Evolutionary conservation across 2,329 filamentous ascomycete genomes (phyloP), one percentile per base, ranked within the genome.

Genomic region (Cercospora sp.): DNA sequence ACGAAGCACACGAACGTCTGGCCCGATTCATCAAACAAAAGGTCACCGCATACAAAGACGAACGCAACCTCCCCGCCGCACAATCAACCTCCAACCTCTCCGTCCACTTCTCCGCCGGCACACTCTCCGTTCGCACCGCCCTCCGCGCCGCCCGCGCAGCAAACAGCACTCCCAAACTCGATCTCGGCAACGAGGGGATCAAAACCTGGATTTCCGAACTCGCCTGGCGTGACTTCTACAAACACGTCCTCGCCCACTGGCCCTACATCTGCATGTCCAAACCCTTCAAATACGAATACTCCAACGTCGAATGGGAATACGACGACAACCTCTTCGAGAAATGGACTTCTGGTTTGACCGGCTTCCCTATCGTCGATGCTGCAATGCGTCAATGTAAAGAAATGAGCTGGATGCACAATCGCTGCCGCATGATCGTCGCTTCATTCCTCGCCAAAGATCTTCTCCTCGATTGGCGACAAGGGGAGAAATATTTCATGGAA

Each of bases 151-250:
- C 92, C 0, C 84, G 87, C 34, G 85, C 88, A 65, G 80, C 82
- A 32, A 91, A 92, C 74, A 87, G 82, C 28, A 86, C 85, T 1
- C 87, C 83, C 32, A 84, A 88, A 66, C 84, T 97, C 1, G 87
- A 93, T 68, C 86, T 82, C 1, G 90, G 90, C 0, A 85, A 86
- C 21, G 80, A 86, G 16, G 91, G 91, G 0, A 89, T 91, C 66
- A 83, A 86, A 61, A 83, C 84, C 0, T 96, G 92, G 92, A 92
- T 95, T 71, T 89, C 89, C 63, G 92, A 96, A 78, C 85, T 96
- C 3, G 92, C 91, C 0, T 95, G 92, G 92, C 84, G 92, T 13
- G 92, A 96, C 75, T 96, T 96, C 75, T 96, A 96, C 81, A 92
- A 90, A 75, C 91, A 95, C 77, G 91, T 97, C 3, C 81, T 97